phyloP scores from a whole-genome alignment of 1,284 basidiomycete genomes.

The Rhodotorula sp. region DNA sequence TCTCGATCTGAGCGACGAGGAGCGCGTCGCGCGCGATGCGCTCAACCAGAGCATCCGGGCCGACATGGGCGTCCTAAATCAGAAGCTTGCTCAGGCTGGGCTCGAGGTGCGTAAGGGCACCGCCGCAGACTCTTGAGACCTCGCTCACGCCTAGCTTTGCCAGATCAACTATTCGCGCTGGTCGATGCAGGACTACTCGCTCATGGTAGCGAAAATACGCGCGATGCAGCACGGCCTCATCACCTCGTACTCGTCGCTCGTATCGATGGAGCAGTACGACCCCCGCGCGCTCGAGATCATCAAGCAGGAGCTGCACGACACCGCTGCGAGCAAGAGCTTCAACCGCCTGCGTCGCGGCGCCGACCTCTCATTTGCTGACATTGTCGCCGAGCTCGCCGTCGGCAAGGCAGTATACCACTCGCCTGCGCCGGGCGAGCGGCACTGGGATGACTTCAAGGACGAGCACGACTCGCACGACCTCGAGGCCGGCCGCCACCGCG shows the following conservation, averaged over 20 bases:
- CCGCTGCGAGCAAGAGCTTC: conserved; percentile 3
- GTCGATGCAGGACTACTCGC: conserved; percentile 48
- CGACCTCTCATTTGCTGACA: conserved; percentile 29
- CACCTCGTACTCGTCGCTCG: conserved; percentile 48
- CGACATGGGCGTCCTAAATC: conserved; percentile 49
- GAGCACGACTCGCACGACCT: conserved; percentile 7
- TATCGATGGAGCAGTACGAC: conserved; percentile 29
- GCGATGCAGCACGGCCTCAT: conserved; percentile 50
- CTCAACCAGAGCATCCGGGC: conserved; percentile 49
- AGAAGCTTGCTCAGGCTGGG: conserved; percentile 43
- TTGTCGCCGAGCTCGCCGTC: conserved; percentile 25
- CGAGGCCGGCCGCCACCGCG: background rate
- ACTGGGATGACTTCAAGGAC: conserved; percentile 25
- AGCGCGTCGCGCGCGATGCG: conserved; percentile 47
- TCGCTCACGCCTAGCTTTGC: no score
- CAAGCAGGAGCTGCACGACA: conserved; percentile 10
- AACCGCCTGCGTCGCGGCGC: conserved; percentile 21
- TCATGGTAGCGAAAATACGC: conserved; percentile 46
- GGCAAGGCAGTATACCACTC: conserved; percentile 16
- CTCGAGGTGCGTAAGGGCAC: conserved; percentile 37
- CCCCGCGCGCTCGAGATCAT: conserved; percentile 18
- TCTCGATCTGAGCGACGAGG: conserved; percentile 50
- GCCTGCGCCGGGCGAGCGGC: conserved; percentile 18
- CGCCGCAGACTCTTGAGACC: no score
- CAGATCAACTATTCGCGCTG: conserved; percentile 49